Evolutionary conservation across 345 rosid genomes (phyloP).

Genomic region (Gossypium turneri): DNA sequence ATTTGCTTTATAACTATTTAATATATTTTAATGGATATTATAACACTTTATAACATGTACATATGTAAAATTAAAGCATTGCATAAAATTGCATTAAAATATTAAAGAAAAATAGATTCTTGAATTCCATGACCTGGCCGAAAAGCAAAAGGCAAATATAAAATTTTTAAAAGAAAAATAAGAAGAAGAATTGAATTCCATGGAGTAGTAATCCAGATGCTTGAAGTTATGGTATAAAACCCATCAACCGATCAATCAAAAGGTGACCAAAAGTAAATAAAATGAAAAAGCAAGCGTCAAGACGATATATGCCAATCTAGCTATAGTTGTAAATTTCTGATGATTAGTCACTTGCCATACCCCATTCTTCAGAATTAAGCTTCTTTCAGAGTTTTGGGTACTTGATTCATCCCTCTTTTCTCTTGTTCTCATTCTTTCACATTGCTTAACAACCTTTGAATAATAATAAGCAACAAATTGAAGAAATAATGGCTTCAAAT

Average conservation of each 20-base stretch:
- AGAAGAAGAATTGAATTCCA: slow-evolving; percentile 22
- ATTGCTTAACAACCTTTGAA: background rate
- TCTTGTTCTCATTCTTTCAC: background rate
- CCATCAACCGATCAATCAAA: slow-evolving; percentile 34
- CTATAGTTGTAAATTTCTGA: slow-evolving; percentile 11
- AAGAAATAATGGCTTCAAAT: slow-evolving; percentile 1
- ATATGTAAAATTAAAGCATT: too few species aligned
- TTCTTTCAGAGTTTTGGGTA: slow-evolving; percentile 18
- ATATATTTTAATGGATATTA: too few species aligned
- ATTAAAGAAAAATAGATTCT: too few species aligned
- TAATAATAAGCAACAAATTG: background rate
- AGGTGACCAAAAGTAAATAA: slow-evolving; percentile 19
- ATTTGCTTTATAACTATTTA: too few species aligned
- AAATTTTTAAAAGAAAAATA: too few species aligned
- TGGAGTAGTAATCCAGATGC: slow-evolving; percentile 22
- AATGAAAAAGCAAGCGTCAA: slow-evolving; percentile 9
- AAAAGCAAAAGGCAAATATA: background rate
- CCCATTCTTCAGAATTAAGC: slow-evolving; percentile 39
- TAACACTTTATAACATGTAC: too few species aligned
- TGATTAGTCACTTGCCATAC: slow-evolving; percentile 38
- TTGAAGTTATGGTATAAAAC: slow-evolving; percentile 27
- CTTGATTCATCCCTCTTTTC: slow-evolving; percentile 15
- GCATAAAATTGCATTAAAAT: too few species aligned
- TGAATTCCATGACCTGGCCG: background rate
- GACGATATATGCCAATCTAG: slow-evolving; percentile 21